Conservation (phyloP, 169 alveolate genomes). For the Plasmodium adleri region DNA sequence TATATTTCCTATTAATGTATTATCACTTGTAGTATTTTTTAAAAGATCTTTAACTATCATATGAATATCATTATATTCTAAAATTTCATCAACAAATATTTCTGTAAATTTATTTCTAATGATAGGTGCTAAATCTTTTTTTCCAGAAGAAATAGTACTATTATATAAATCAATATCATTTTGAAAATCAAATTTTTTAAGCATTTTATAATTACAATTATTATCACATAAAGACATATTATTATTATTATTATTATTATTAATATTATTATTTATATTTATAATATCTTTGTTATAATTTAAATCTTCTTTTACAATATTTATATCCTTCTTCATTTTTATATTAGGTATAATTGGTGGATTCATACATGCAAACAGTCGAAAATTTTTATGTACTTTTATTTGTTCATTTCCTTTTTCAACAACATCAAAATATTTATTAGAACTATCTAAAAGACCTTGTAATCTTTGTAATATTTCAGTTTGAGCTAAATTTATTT, state of each 20-base stretch:
- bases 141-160: slow-evolving; percentile 94
- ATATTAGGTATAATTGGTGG: slow-evolving; percentile 93
- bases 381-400: slow-evolving; percentile 94
- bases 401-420: slow-evolving; percentile 91
- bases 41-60: slow-evolving; percentile 77
- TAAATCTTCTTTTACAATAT: slow-evolving; percentile 5
- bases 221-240: background rate
- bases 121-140: slow-evolving; percentile 96
- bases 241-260: background rate
- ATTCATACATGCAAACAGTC: slow-evolving; percentile 99
- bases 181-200: slow-evolving; percentile 80
- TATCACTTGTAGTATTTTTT: slow-evolving; percentile 71
- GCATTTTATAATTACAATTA: background rate
- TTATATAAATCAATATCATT: slow-evolving; percentile 87
- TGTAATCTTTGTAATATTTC: slow-evolving; percentile 95
- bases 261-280: slow-evolving; percentile 72
- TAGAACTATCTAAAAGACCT: slow-evolving; percentile 39
- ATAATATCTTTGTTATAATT: slow-evolving; percentile 18
- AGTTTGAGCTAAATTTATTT: slow-evolving; percentile 98
- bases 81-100: slow-evolving; percentile 95
- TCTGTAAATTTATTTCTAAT: slow-evolving; percentile 96
- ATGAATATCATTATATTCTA: slow-evolving; percentile 79
- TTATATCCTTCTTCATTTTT: slow-evolving; percentile 20
- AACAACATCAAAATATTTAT: slow-evolving; percentile 80
- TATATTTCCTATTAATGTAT: slow-evolving; percentile 61